Evolutionary conservation across 768 basidiomycete species (phyloP).

Genomic region (Agrocybe pediades): DNA sequence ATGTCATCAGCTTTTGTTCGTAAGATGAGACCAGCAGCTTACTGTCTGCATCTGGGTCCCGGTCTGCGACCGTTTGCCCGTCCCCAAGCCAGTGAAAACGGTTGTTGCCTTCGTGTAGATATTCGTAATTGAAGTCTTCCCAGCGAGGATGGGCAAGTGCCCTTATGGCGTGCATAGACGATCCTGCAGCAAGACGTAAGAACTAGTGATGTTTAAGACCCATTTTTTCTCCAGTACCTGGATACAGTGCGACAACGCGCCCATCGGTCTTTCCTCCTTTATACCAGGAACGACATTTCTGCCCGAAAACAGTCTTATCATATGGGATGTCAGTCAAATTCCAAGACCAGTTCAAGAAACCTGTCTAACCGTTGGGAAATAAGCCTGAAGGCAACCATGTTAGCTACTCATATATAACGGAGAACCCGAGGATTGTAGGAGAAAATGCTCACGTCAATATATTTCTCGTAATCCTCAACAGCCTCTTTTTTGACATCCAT

Average conservation of each 20-base stretch:
- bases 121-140: slow-evolving; percentile 64
- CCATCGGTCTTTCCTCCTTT: slow-evolving; percentile 62
- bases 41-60: slow-evolving; percentile 31
- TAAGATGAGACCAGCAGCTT: slow-evolving; percentile 10
- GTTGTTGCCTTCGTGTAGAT: slow-evolving; percentile 42
- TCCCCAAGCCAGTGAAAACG: slow-evolving; percentile 63
- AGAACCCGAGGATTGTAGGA: neutral
- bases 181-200: slow-evolving; percentile 35
- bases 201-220: neutral
- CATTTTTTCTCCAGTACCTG: slow-evolving; percentile 38
- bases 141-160: slow-evolving; percentile 58
- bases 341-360: slow-evolving; percentile 1
- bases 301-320: slow-evolving; percentile 54
- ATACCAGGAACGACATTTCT: slow-evolving; percentile 66
- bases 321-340: neutral
- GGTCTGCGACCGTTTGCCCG: slow-evolving; percentile 58
- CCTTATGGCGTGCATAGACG: slow-evolving; percentile 49
- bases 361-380: slow-evolving; percentile 43
- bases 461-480: slow-evolving; percentile 61
- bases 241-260: slow-evolving; percentile 59
- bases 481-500: slow-evolving; percentile 62
- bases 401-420: slow-evolving; percentile 5
- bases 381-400: slow-evolving; percentile 42
- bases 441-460: slow-evolving; percentile 46
- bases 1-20: neutral